Base-by-base conservation (phyloP, 257 asterid species). In the Solanum okadae region DNA sequence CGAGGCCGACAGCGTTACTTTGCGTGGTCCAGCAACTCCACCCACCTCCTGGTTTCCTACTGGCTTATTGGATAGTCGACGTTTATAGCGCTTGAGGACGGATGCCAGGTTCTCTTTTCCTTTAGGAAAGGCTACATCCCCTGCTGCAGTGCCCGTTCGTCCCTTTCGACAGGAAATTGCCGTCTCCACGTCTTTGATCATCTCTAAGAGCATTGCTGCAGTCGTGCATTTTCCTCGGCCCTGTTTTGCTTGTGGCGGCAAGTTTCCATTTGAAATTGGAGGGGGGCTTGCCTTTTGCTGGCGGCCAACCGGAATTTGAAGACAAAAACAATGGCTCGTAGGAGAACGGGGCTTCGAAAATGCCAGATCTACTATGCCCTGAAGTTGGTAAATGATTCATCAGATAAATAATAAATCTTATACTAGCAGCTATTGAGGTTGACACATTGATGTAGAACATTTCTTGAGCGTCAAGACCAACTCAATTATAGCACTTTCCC, bases 91-190 rank as follows among this genome's bases (percentile, higher is more conserved):
- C 88, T 97, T 97, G 33, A 97, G 98, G 35, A 96, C 99, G 0
- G 99, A 93, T 22, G 98, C 95, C 91, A 97, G 87, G 87, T 97
- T 97, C 44, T 92, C 96, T 91, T 97, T 97, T 29, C 99, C 99
- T 91, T 92, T 93, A 2, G 98, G 99, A 65, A 96, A 97, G 63
- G 99, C 99, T n/a, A 97, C 99, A 13, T 96, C 99, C n/a, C 99
- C 99, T 8, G 99, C 99, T 40, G 99, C 99, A 35, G 99, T 97
- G 67, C 99, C 99, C 23, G 98, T 90, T 88, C 99, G 91, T 35
- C 99, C 99, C 93, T 97, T 97, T 15, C 99, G 94, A 87, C 93
- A 93, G n/a, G 98, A 94, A 44, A 97, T 95, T 11, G 99, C 98
- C 0, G 86, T 89, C 87, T 97, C 99, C 14, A 95, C 95, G 20